A percentile compares a stretch with the other conserved stretches of the same genome.
Conservation (phyloP, 768 basidiomycete species). For the Boletus rubropictus region DNA sequence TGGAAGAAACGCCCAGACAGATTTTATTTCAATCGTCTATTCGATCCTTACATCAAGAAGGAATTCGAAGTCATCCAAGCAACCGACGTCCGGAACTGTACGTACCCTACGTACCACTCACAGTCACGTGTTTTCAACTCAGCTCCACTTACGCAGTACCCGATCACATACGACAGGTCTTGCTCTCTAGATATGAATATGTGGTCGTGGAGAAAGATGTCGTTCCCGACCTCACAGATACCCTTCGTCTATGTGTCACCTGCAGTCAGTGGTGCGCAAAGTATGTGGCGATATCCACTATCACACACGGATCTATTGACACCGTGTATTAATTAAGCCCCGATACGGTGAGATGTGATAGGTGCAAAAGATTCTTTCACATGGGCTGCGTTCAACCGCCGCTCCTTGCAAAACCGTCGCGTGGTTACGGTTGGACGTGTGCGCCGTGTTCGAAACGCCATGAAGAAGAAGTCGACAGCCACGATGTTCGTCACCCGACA, state of each 20-base stretch:
- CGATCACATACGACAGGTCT: constrained; percentile 67
- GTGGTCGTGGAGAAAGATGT: constrained; percentile 93
- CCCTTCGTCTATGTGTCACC: constrained; percentile 75
- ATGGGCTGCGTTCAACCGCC: constrained; percentile 94
- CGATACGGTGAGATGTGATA: constrained; percentile 84
- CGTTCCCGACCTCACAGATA: constrained; percentile 83
- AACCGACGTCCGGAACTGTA: constrained; percentile 83
- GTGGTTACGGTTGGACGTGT: constrained; percentile 97
- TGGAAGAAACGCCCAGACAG: constrained; percentile 94
- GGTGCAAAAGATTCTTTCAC: constrained; percentile 92
- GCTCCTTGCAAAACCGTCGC: constrained; percentile 81
- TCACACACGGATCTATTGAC: constrained; percentile 17
- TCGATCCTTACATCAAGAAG: constrained; percentile 96
- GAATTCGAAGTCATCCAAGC: constrained; percentile 95
- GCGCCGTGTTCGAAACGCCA: constrained; percentile 85
- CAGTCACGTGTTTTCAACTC: constrained; percentile 18
- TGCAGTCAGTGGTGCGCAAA: constrained; percentile 88
- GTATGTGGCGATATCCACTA: constrained; percentile 39
- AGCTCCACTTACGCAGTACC: constrained; percentile 52
- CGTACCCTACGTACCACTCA: constrained; percentile 33
- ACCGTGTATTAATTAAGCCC: constrained; percentile 42
- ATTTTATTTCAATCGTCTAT: constrained; percentile 94
- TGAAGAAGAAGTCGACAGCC: constrained; percentile 79
- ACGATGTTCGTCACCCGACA: constrained; percentile 57
- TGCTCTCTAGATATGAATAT: constrained; percentile 85